These are phyloP conservation scores for Diaporthe sp. DNA, from an alignment of 2,329 filamentous ascomycete species.

Conservation along the genomic window DNA sequence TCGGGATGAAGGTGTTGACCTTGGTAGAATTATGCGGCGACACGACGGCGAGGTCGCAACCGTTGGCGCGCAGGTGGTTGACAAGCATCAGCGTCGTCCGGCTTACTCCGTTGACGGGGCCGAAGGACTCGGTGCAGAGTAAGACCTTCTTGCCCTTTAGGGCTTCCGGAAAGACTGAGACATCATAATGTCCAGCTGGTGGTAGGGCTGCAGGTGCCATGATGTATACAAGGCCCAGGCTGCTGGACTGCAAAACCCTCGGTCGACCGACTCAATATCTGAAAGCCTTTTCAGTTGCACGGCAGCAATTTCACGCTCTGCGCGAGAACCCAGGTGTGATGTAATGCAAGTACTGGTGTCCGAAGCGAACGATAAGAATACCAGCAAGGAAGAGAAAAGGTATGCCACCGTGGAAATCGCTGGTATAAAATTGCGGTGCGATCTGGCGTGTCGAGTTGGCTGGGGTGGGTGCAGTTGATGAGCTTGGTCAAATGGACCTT, in stretches of 20 bases:
- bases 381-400: not conserved
- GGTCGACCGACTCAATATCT: not conserved
- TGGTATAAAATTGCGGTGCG: not conserved
- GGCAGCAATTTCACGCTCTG: not conserved
- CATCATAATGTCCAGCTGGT: slow-evolving; percentile 51
- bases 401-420: not conserved
- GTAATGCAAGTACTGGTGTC: not conserved
- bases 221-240: not conserved
- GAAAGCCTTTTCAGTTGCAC: not conserved
- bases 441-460: not conserved
- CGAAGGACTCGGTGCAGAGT: slow-evolving; percentile 79
- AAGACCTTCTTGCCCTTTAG: slow-evolving; percentile 74
- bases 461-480: not conserved
- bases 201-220: not conserved
- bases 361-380: not conserved
- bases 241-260: not conserved
- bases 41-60: slow-evolving; percentile 75
- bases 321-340: too few relatives aligned
- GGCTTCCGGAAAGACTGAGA: slow-evolving; percentile 60
- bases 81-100: slow-evolving; percentile 79
- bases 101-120: slow-evolving; percentile 81
- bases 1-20: slow-evolving; percentile 66
- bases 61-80: slow-evolving; percentile 75
- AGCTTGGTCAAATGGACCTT: not conserved
- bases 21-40: slow-evolving; percentile 72